Percentiles rank a stretch among this genome's conserved stretches.
Conservation (phyloP, 2,329 filamentous ascomycete species). For the Monosporascus ibericus region DNA sequence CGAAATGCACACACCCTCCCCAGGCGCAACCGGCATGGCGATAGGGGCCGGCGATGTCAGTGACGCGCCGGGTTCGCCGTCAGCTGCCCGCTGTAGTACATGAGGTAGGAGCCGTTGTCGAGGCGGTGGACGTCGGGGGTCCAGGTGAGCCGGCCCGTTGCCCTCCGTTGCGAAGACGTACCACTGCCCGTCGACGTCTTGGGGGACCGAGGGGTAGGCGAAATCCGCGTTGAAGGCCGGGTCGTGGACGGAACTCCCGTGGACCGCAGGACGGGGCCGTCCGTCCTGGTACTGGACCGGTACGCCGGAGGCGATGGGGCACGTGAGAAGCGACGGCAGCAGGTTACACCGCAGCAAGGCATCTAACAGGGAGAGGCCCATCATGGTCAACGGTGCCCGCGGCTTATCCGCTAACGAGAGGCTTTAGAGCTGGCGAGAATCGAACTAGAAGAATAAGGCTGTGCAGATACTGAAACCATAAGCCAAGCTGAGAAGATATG, state of each 20-base stretch:
- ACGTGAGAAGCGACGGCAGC: neutral
- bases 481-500: too few species aligned
- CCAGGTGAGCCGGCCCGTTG: conserved; percentile 48
- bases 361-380: neutral
- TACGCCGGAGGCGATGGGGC: neutral
- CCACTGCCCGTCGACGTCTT: conserved; percentile 40
- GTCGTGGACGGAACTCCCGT: conserved; percentile 1
- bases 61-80: conserved; percentile 35
- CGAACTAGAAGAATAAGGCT: too few species aligned
- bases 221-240: conserved; percentile 38
- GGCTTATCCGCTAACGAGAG: too few species aligned
- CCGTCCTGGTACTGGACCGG: neutral
- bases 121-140: conserved; percentile 53
- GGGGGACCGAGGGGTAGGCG: conserved; percentile 47
- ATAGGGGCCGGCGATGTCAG: too few species aligned
- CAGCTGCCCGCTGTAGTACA: conserved; percentile 52
- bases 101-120: conserved; percentile 45
- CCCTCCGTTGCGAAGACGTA: conserved; percentile 53
- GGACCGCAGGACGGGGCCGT: neutral
- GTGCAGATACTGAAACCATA: too few species aligned
- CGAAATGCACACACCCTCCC: too few species aligned
- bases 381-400: neutral
- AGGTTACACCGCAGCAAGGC: neutral
- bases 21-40: too few species aligned
- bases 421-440: too few species aligned